A percentile compares a stretch with the other conserved stretches of the same genome.
phyloP scores from a whole-genome alignment of 1,284 basidiomycete species.

The Coriolopsis trogii region DNA sequence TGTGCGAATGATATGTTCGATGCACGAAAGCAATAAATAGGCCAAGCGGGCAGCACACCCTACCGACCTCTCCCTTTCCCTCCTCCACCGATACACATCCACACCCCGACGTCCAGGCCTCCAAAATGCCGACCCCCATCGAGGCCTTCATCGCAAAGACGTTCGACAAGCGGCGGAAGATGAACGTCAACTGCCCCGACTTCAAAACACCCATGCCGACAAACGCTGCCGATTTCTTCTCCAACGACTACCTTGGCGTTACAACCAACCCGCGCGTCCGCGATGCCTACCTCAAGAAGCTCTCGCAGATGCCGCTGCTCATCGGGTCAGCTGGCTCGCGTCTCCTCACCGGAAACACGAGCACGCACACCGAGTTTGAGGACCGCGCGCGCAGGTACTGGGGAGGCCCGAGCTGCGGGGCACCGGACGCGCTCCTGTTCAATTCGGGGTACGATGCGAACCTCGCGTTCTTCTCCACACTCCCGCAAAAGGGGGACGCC shows the following conservation, averaged over 20 bases:
- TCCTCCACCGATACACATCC: neutral
- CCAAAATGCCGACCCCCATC: neutral
- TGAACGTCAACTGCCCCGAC: neutral
- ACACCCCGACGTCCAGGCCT: neutral
- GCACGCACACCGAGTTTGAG: constrained; percentile 52
- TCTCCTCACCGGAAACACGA: constrained; percentile 71
- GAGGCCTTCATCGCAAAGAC: neutral
- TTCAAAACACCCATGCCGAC: neutral
- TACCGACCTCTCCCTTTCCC: too few relatives aligned
- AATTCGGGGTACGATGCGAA: constrained; percentile 84
- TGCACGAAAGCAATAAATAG: too few relatives aligned
- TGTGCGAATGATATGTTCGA: too few relatives aligned
- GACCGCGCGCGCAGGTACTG: constrained; percentile 51
- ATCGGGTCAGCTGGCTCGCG: constrained; percentile 88
- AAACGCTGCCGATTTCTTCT: constrained; percentile 63
- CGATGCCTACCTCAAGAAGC: constrained; percentile 51
- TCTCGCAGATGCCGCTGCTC: constrained; percentile 53
- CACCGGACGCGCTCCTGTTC: constrained; percentile 77
- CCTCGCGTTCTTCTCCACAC: constrained; percentile 62
- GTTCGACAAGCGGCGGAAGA: neutral
- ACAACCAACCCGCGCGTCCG: constrained; percentile 61
- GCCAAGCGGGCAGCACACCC: too few relatives aligned
- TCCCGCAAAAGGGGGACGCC: constrained; percentile 79
- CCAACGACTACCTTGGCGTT: constrained; percentile 94
- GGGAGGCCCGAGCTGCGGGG: constrained; percentile 42